phyloP scores from a whole-genome alignment of 768 basidiomycete genomes.

The Boletus patriciae region DNA sequence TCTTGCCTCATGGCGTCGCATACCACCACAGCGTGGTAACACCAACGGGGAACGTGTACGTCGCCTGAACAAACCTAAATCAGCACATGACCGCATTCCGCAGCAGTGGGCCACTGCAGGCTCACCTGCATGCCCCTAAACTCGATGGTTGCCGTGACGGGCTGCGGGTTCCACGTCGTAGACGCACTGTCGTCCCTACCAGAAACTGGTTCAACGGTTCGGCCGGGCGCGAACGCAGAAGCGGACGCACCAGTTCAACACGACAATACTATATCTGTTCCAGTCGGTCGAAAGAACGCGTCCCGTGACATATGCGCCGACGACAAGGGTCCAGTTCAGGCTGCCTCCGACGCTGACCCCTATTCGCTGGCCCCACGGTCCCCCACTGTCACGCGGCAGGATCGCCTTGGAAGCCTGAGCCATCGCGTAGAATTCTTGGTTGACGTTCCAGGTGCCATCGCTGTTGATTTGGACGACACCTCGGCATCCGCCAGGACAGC shows the following conservation, averaged over 20 bases:
- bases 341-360: constrained; percentile 60
- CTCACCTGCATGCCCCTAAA: constrained; percentile 61
- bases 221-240: not conserved
- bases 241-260: constrained; percentile 58
- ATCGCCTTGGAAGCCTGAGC: constrained; percentile 75
- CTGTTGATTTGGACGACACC: constrained; percentile 66
- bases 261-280: constrained; percentile 68
- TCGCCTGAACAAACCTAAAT: constrained; percentile 42
- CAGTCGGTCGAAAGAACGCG: constrained; percentile 55
- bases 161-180: constrained; percentile 53
- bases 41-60: constrained; percentile 77
- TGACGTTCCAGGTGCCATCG: constrained; percentile 60
- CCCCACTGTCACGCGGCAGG: constrained; percentile 64
- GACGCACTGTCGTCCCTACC: constrained; percentile 48
- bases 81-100: not conserved
- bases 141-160: constrained; percentile 58
- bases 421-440: constrained; percentile 79
- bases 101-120: not conserved
- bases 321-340: constrained; percentile 58
- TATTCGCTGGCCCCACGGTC: constrained; percentile 68
- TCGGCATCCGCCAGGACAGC: constrained; percentile 66
- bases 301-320: constrained; percentile 63
- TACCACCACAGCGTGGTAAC: constrained; percentile 61
- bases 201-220: not conserved
- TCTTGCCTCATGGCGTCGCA: constrained; percentile 20